Evolutionary conservation across 139 green algal genomes (phyloP).

Genomic region (Bryopsis sp.): DNA sequence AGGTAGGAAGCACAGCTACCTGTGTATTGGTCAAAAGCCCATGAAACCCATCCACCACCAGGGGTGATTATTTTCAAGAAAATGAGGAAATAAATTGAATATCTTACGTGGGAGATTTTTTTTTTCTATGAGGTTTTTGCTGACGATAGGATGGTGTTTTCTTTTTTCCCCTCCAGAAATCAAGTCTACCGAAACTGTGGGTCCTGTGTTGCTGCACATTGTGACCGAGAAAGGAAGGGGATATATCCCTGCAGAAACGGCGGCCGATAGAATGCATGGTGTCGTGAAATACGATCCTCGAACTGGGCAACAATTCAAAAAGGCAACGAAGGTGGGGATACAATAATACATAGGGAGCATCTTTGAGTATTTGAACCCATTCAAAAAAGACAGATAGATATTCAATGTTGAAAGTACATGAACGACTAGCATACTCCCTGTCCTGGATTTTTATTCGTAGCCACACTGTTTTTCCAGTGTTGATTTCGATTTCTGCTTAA

Average conservation of each 20-base stretch:
- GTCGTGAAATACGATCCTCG: slow-evolving; percentile 92
- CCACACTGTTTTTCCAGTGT: no score
- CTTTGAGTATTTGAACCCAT: no score
- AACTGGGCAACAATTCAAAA: slow-evolving; percentile 84
- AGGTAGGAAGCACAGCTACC: slow-evolving; percentile 25
- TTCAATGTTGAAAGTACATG: no score
- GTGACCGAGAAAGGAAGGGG: slow-evolving; percentile 95
- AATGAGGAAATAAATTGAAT: no score
- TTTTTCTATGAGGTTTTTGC: background rate
- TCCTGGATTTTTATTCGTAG: no score
- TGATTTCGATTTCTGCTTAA: no score
- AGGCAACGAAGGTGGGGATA: slow-evolving; percentile 25
- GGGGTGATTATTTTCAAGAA: no score
- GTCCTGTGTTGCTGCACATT: slow-evolving; percentile 94
- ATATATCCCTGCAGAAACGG: slow-evolving; percentile 88
- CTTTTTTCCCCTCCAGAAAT: slow-evolving; percentile 73
- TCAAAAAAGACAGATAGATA: no score
- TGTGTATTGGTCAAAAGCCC: background rate
- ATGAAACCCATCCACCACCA: no score
- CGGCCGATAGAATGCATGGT: slow-evolving; percentile 93
- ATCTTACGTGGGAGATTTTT: background rate
- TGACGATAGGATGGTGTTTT: background rate
- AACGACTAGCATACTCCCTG: no score
- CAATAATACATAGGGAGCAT: no score
- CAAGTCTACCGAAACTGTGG: slow-evolving; percentile 80